Conservation (phyloP, 2,329 filamentous ascomycete genomes). For the Fusarium sp. region DNA sequence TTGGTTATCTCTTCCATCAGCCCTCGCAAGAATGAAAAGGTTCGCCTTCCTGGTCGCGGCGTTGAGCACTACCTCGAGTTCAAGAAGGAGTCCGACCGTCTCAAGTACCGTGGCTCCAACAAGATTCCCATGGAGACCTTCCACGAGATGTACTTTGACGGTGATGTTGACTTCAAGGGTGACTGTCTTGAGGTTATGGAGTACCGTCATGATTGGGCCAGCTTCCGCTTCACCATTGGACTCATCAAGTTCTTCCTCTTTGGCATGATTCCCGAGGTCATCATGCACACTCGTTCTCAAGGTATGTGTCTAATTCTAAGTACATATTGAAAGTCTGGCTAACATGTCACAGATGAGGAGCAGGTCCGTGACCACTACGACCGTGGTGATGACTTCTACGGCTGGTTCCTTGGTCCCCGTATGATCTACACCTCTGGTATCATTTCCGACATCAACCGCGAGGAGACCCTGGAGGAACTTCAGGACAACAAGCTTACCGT, state of each 20-base stretch:
- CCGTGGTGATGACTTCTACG: constrained; percentile 97
- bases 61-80: constrained; percentile 93
- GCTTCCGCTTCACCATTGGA: constrained; percentile 88
- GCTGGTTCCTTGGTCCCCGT: constrained; percentile 96
- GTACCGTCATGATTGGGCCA: constrained; percentile 97
- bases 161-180: constrained; percentile 94
- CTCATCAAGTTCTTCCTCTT: constrained; percentile 92
- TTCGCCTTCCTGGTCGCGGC: constrained; percentile 84
- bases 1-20: constrained; percentile 83
- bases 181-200: constrained; percentile 91
- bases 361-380: constrained; percentile 99
- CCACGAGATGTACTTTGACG: constrained; percentile 98
- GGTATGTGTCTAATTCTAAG: constrained; percentile 55
- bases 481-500: constrained; percentile 98
- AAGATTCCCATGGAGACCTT: constrained; percentile 95
- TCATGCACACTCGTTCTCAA: constrained; percentile 93
- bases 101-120: constrained; percentile 81
- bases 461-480: constrained; percentile 93
- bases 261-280: constrained; percentile 88
- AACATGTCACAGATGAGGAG: constrained; percentile 76
- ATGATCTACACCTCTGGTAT: constrained; percentile 99
- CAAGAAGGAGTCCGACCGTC: constrained; percentile 73
- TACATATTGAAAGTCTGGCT: constrained; percentile 4
- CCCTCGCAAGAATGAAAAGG: constrained; percentile 94
- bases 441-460: constrained; percentile 87